Evolutionary conservation across 2,329 filamentous ascomycete genomes (phyloP), one percentile per base, ranked within the genome.

Genomic region (Fusarium proliferatum): DNA sequence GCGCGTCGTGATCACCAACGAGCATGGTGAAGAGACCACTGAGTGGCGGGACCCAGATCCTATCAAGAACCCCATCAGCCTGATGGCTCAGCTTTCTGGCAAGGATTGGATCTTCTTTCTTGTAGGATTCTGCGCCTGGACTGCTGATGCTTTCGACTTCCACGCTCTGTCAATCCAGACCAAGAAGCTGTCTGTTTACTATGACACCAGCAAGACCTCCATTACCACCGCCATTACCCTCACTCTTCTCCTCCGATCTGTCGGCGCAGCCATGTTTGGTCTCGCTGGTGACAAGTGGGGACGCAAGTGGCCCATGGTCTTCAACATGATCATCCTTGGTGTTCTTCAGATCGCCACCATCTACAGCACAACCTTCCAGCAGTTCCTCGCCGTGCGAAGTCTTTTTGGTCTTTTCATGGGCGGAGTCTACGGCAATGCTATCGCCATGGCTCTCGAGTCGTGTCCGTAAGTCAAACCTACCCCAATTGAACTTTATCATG

Each of bases 141-240:
- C 90, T 3, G 93, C 93, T 64, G 94, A 96, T 80, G 93, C 93
- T 7, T 96, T 95, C 80, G 93, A 95, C 81, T 96, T 95, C 80
- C 93, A 95, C 82, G 92, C 93, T 33, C 86, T 96, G 13, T 93
- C 91, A 9, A 93, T 96, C 72, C 93, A 95, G 80, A 93, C 93
- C 7, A 88, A 88, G 74, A 94, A 94, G 82, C 85, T 95, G 30
- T 88, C 86, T 53, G 76, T 84, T 45, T 86, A 87, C 78, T 89
- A 87, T 61, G 77, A 77, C 67, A 83, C 82, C 23, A 85, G 84
- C 57, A 89, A 89, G 69, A 93, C 93, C 2, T 86, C 92, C 61
- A 92, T 96, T 75, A 90, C 91, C 5, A 93, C 92, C 12, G 92
- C 92, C 68, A 94, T 95, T 73, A 94, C 91, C 30, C 84, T 96